phyloP scores from a whole-genome alignment of 768 basidiomycete genomes.

The Psilocybe subaeruginosa region DNA sequence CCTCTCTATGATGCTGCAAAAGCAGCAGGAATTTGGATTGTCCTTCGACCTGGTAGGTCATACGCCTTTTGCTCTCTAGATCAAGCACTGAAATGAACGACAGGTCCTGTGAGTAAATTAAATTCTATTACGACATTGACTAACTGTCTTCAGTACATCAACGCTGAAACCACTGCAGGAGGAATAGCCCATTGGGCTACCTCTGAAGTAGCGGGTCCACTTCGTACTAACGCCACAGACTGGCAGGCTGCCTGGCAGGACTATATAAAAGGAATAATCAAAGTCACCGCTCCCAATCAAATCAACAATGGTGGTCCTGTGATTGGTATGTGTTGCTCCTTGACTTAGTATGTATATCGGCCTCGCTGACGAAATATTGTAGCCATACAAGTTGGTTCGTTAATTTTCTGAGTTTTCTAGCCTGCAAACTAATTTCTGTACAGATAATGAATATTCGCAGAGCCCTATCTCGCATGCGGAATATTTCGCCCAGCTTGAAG shows the following conservation, averaged over 20 bases:
- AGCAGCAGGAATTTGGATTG: slow-evolving; percentile 75
- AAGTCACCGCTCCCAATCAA: slow-evolving; percentile 63
- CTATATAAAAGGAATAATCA: slow-evolving; percentile 70
- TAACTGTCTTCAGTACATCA: slow-evolving; percentile 56
- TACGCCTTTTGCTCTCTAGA: background rate
- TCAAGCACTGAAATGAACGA: background rate
- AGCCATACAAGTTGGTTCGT: slow-evolving; percentile 34
- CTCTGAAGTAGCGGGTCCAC: slow-evolving; percentile 59
- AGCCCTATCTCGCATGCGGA: slow-evolving; percentile 42
- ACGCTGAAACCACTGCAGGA: slow-evolving; percentile 81
- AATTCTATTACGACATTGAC: background rate
- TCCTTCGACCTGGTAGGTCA: slow-evolving; percentile 69
- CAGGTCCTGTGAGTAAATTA: slow-evolving; percentile 40
- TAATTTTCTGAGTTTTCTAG: background rate
- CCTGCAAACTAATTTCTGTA: background rate
- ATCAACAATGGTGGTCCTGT: slow-evolving; percentile 76
- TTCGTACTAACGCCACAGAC: slow-evolving; percentile 77
- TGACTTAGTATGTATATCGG: background rate
- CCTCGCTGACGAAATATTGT: background rate
- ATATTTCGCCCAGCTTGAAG: slow-evolving; percentile 68
- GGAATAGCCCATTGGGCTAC: slow-evolving; percentile 76
- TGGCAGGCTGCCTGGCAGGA: slow-evolving; percentile 72
- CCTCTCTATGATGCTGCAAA: slow-evolving; percentile 77
- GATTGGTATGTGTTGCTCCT: slow-evolving; percentile 49
- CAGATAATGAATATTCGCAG: slow-evolving; percentile 80